Evolutionary conservation across 2,329 filamentous ascomycete genomes (phyloP).

Genomic region (Beauveria varroae): DNA sequence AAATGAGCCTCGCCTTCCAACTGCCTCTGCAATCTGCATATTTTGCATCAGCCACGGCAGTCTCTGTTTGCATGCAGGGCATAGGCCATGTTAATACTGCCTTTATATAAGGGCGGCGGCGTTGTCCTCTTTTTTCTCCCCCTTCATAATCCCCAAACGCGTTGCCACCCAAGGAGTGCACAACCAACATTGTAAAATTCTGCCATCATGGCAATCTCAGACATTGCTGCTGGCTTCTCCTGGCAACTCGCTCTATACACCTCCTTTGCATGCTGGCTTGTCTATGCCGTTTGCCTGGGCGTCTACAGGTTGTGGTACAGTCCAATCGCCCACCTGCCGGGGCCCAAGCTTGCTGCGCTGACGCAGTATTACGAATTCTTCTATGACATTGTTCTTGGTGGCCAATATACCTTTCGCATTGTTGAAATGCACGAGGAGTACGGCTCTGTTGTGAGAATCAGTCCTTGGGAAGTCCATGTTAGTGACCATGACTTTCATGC

Average conservation of each 20-base stretch:
- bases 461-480: constrained; percentile 33
- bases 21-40: background rate
- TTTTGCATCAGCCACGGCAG: background rate
- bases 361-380: constrained; percentile 35
- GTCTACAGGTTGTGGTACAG: constrained; percentile 29
- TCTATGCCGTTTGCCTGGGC: constrained; percentile 22
- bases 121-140: background rate
- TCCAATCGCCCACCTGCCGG: constrained; percentile 31
- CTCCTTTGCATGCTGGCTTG: constrained; percentile 20
- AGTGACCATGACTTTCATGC: constrained; percentile 30
- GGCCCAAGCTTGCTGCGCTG: constrained; percentile 31
- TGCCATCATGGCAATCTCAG: constrained; percentile 19
- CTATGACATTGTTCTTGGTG: constrained; percentile 34
- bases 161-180: background rate
- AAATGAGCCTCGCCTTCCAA: background rate
- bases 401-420: constrained; percentile 35
- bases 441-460: constrained; percentile 33
- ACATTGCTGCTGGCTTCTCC: constrained; percentile 17
- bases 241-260: constrained; percentile 21
- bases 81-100: background rate
- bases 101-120: background rate
- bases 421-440: constrained; percentile 33
- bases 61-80: background rate
- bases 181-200: background rate
- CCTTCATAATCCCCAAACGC: background rate